Evolutionary conservation across 148 eudicot species (phyloP).

Genomic region (Hydrangea macrophylla): DNA sequence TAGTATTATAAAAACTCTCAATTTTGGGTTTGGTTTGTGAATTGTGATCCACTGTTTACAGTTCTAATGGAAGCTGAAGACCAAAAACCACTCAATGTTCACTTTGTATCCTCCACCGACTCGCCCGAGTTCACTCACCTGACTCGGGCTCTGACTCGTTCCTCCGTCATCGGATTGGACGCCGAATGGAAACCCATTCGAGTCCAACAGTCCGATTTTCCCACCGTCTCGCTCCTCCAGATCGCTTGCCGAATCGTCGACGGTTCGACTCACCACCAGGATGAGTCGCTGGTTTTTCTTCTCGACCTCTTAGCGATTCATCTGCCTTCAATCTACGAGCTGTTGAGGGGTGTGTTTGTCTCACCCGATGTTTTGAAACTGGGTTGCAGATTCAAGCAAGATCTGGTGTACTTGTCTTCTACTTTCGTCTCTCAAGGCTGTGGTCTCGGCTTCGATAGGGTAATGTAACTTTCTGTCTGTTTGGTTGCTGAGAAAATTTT

Average conservation of each 20-base stretch:
- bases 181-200: slow-evolving; percentile 70
- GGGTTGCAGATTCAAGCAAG: slow-evolving; percentile 88
- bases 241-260: slow-evolving; percentile 65
- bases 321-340: too few species aligned
- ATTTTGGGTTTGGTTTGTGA: background rate
- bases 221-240: slow-evolving; percentile 81
- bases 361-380: slow-evolving; percentile 50
- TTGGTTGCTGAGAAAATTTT: background rate
- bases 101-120: slow-evolving; percentile 43
- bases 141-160: slow-evolving; percentile 41
- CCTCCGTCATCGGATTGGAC: slow-evolving; percentile 46
- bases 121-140: slow-evolving; percentile 61
- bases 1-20: too few species aligned
- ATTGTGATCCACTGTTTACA: background rate
- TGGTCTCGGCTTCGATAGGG: slow-evolving; percentile 63
- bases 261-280: slow-evolving; percentile 10
- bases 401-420: slow-evolving; percentile 68
- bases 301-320: too few species aligned
- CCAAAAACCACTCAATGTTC: slow-evolving; percentile 21
- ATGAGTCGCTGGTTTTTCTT: too few species aligned
- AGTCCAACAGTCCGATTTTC: slow-evolving; percentile 31
- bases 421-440: slow-evolving; percentile 60
- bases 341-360: slow-evolving; percentile 44
- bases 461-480: slow-evolving; percentile 18
- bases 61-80: slow-evolving; percentile 10